Evolutionary conservation across 192 early-diverging fungal genomes (phyloP).

Genomic region (Backusella westeae): DNA sequence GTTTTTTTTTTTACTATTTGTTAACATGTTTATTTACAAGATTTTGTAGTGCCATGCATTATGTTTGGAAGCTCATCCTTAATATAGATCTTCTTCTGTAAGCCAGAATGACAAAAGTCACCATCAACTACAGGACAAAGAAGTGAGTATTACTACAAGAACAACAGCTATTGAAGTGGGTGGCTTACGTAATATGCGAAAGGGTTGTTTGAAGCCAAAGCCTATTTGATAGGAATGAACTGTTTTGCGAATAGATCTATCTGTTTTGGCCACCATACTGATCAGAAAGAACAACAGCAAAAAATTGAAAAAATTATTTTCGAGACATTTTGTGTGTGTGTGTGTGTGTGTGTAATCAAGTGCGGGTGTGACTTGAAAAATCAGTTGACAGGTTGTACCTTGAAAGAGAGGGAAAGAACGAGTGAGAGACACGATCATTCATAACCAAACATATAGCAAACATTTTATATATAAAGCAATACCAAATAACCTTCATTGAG

Average conservation of each 20-base stretch:
- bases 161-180: not conserved
- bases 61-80: constrained; percentile 60
- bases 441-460: too few species aligned
- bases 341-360: not conserved
- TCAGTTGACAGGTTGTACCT: not conserved
- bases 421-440: too few species aligned
- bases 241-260: constrained; percentile 75
- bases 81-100: constrained; percentile 62
- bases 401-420: too few species aligned
- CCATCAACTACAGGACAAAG: constrained; percentile 62
- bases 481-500: too few species aligned
- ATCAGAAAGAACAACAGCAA: not conserved
- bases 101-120: constrained; percentile 73
- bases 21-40: constrained; percentile 45
- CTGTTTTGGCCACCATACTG: constrained; percentile 79
- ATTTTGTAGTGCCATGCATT: constrained; percentile 62
- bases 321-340: too few species aligned
- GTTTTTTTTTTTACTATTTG: too few species aligned
- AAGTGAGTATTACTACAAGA: not conserved
- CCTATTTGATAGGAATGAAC: constrained; percentile 80
- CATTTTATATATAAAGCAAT: too few species aligned
- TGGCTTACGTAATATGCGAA: constrained; percentile 75
- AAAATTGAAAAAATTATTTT: not conserved
- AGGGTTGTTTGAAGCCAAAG: constrained; percentile 92
- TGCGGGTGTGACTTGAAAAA: not conserved